Percentiles rank a stretch among this genome's conserved stretches.
Evolutionary conservation across 495 filamentous ascomycete species (phyloP).

Genomic region (Daldinia bambusicola): DNA sequence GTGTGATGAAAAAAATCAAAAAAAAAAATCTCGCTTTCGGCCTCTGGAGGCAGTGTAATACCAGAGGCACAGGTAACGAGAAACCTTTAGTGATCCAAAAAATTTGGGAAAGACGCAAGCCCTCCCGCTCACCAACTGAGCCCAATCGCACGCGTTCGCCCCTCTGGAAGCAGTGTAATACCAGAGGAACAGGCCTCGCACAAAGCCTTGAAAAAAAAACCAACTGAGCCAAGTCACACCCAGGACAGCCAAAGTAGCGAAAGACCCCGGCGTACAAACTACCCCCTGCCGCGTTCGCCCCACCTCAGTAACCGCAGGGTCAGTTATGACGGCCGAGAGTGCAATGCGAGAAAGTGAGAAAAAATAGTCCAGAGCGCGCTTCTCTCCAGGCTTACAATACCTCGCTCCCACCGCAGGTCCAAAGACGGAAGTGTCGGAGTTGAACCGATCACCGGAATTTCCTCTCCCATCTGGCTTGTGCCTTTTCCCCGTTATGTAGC

Average conservation of each 20-base stretch:
- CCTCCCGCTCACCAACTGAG: not conserved
- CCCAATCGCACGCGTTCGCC: not conserved
- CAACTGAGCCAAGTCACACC: conserved; percentile 8
- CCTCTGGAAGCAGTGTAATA: conserved; percentile 27
- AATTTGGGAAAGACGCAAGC: not conserved
- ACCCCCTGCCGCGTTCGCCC: conserved; percentile 32
- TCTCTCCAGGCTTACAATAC: conserved; percentile 24
- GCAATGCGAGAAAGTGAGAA: conserved; percentile 12
- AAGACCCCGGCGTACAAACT: conserved; percentile 29
- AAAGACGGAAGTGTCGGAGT: conserved; percentile 2
- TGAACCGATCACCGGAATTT: conserved; percentile 11
- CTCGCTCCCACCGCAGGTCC: conserved; percentile 15
- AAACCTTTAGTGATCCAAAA: not conserved
- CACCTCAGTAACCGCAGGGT: conserved; percentile 8
- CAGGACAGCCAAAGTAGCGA: conserved; percentile 34
- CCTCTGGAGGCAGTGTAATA: conserved; percentile 22
- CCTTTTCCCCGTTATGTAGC: too few relatives aligned
- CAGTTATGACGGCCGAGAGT: conserved; percentile 15
- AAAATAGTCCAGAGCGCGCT: conserved; percentile 8
- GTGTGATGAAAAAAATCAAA: conserved; percentile 36
- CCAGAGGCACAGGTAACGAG: conserved; percentile 7
- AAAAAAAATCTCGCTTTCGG: conserved; percentile 11
- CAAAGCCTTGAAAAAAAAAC: conserved; percentile 8
- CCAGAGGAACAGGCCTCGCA: conserved; percentile 17
- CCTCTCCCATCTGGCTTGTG: not conserved